A percentile compares a stretch with the other conserved stretches of the same genome.
Evolutionary conservation across 805 yeast genomes (phyloP).

Genomic region (Lipomyces yamadae): DNA sequence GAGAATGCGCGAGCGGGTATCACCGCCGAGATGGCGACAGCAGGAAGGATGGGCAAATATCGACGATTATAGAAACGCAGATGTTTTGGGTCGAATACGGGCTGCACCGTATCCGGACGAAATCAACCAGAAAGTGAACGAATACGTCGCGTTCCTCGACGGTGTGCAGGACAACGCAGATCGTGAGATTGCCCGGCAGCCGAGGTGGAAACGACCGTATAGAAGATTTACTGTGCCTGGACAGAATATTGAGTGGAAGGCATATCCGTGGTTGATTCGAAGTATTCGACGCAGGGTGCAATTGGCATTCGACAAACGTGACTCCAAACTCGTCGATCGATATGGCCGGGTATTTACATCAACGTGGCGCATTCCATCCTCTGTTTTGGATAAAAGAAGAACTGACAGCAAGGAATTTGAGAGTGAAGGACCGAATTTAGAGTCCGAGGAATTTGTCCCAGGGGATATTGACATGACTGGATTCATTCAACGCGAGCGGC

Average conservation of each 20-base stretch:
- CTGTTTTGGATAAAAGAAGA: neutral
- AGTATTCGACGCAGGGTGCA: slow-evolving; percentile 1
- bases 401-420: neutral
- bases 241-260: neutral
- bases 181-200: slow-evolving; percentile 1
- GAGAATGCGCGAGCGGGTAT: neutral
- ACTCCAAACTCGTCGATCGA: slow-evolving; percentile 12
- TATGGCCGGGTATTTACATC: slow-evolving; percentile 31
- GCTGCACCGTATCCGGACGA: neutral
- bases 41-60: neutral
- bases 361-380: slow-evolving; percentile 23
- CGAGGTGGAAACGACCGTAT: slow-evolving; percentile 1
- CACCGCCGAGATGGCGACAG: slow-evolving; percentile 2
- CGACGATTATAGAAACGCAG: neutral
- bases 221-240: neutral
- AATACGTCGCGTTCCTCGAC: neutral
- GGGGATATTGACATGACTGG: neutral
- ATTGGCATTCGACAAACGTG: slow-evolving; percentile 10
- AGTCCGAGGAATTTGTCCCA: neutral
- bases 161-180: slow-evolving; percentile 2
- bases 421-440: neutral
- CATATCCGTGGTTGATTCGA: neutral
- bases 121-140: neutral
- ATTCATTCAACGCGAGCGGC: neutral
- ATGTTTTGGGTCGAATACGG: neutral